These are phyloP conservation scores for Phyllosticta citriasiana DNA, from an alignment of 2,329 filamentous ascomycete species.

Conservation along the genomic window DNA sequence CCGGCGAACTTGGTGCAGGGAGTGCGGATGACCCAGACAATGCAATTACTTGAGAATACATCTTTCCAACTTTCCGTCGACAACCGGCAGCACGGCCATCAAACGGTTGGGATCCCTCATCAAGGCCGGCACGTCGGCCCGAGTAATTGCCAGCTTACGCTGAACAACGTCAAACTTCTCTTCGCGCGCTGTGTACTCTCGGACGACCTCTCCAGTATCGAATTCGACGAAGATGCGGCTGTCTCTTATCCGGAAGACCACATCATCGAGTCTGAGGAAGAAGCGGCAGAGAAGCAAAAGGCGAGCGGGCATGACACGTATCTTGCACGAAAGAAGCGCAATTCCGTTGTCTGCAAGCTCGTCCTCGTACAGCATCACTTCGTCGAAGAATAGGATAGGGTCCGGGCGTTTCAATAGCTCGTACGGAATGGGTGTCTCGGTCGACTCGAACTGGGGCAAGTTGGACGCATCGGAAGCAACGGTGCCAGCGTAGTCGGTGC, in stretches of 20 bases:
- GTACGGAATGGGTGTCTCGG: conserved; percentile 60
- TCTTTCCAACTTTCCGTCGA: conserved; percentile 58
- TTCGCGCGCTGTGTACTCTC: conserved; percentile 88
- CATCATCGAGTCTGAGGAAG: conserved; percentile 88
- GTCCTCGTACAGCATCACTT: conserved; percentile 92
- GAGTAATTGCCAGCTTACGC: conserved; percentile 43
- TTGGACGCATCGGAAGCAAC: conserved; percentile 23
- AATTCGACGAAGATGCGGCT: conserved; percentile 92
- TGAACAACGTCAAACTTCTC: conserved; percentile 68
- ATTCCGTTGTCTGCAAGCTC: conserved; percentile 97
- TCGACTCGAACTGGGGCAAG: conserved; percentile 28
- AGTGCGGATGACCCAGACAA: conserved; percentile 13
- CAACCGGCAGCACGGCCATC: conserved; percentile 45
- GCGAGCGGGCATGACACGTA: conserved; percentile 83
- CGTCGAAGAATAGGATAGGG: conserved; percentile 93
- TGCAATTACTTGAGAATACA: conserved; percentile 27
- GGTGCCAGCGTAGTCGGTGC: conserved; percentile 74
- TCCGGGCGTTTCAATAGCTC: conserved; percentile 80
- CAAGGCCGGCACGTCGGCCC: conserved; percentile 64
- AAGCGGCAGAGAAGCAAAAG: conserved; percentile 77
- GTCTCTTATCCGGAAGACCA: conserved; percentile 77
- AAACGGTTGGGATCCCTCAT: conserved; percentile 73
- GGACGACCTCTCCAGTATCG: conserved; percentile 62
- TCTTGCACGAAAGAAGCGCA: conserved; percentile 78
- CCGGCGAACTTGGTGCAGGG: not conserved